Conservation (phyloP, 2,329 filamentous ascomycete species). For the Colletotrichum orbiculare region DNA sequence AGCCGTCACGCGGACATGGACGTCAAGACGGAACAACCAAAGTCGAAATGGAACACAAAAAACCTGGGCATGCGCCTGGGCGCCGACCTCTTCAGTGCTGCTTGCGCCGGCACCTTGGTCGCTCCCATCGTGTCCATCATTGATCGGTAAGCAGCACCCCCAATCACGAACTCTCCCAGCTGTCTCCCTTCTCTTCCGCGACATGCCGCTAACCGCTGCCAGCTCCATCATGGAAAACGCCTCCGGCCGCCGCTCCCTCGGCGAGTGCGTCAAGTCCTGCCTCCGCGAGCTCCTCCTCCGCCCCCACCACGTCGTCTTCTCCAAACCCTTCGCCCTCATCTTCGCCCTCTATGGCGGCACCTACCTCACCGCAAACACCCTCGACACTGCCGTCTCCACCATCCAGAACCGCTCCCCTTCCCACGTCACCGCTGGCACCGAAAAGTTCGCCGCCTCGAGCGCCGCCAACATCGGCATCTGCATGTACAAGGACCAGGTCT, state of each 20-base stretch:
- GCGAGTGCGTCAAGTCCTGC: constrained; percentile 68
- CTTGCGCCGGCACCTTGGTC: constrained; percentile 78
- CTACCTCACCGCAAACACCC: constrained; percentile 86
- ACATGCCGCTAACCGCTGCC: constrained; percentile 5
- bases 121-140: constrained; percentile 89
- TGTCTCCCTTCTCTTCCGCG: not conserved
- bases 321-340: constrained; percentile 76
- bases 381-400: constrained; percentile 83
- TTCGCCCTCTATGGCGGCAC: constrained; percentile 86
- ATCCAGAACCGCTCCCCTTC: constrained; percentile 65
- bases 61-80: constrained; percentile 75
- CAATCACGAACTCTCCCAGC: not conserved
- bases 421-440: constrained; percentile 76
- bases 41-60: constrained; percentile 75
- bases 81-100: constrained; percentile 76
- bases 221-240: constrained; percentile 86
- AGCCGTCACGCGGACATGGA: constrained; percentile 37
- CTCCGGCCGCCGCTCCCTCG: constrained; percentile 73
- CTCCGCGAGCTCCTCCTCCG: constrained; percentile 65
- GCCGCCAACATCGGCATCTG: constrained; percentile 86
- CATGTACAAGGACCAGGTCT: constrained; percentile 90
- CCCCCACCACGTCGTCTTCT: constrained; percentile 71
- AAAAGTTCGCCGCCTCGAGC: constrained; percentile 85
- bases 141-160: constrained; percentile 70
- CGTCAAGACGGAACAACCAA: constrained; percentile 20